These are phyloP conservation scores for Phenoliferia sp. DNA, from an alignment of 1,284 basidiomycete species.

Conservation along the genomic window DNA sequence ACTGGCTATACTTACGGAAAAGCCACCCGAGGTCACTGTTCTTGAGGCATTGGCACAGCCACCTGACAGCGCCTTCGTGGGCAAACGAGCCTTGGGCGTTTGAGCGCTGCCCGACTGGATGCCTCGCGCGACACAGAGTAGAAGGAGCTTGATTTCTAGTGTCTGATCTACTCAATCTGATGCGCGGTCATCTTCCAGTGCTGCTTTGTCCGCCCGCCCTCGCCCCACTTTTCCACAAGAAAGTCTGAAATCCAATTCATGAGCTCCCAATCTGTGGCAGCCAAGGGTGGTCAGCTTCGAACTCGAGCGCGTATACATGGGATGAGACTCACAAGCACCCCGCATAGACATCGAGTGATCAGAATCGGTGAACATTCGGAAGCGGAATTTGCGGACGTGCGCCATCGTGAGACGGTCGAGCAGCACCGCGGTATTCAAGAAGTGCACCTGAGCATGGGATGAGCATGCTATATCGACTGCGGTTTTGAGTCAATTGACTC, in stretches of 20 bases:
- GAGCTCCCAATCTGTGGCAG: slow-evolving; percentile 59
- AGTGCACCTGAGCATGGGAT: slow-evolving; percentile 58
- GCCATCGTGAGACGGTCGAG: slow-evolving; percentile 83
- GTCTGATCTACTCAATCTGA: too few species aligned
- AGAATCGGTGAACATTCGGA: slow-evolving; percentile 95
- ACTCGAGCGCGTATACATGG: slow-evolving; percentile 20
- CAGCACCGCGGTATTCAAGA: slow-evolving; percentile 80
- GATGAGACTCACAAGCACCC: slow-evolving; percentile 13
- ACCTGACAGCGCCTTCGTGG: too few species aligned
- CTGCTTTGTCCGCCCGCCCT: slow-evolving; percentile 57
- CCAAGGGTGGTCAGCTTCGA: slow-evolving; percentile 4
- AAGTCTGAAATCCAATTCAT: slow-evolving; percentile 48
- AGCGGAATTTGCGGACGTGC: slow-evolving; percentile 67
- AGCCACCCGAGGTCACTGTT: too few species aligned
- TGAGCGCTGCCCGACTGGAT: too few species aligned
- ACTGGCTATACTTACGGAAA: too few species aligned
- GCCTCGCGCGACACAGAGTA: too few species aligned
- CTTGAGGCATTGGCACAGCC: too few species aligned
- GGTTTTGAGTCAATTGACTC: slow-evolving; percentile 11
- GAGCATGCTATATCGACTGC: too few species aligned
- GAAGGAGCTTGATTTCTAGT: too few species aligned
- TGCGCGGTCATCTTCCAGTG: slow-evolving; percentile 26
- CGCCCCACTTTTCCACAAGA: slow-evolving; percentile 84
- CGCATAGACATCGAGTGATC: slow-evolving; percentile 30
- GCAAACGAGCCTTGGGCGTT: too few species aligned